Evolutionary conservation across 441 rosid genomes (phyloP), one percentile per base, ranked within the genome.

Genomic region (Cnidoscolus chayamansa): DNA sequence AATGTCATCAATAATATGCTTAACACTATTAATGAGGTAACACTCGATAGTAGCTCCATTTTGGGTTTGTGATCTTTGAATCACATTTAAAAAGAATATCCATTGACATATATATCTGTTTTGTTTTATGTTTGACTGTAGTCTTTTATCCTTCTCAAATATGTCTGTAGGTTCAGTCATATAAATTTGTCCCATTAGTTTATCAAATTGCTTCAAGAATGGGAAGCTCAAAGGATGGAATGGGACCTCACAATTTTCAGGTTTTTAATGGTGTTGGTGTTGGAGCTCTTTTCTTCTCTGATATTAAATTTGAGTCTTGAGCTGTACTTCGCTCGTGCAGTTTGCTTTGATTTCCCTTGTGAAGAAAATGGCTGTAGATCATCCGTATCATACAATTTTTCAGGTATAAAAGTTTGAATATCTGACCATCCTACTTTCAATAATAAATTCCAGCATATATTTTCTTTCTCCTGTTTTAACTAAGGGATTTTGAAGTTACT

Each of bases 201-300:
- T 95, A 95, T 81, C 99, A 95, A 85, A 93, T 95, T 86, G 99
- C 99, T 77, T 95, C 99, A 74, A 85, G 99, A 86, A 82, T 95
- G 90, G 98, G 99, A 64, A 77, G 89, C 85, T 77, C 93, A 70
- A 94, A 84, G 82, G 98, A 90, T 81, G 86, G 83, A 70, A 74
- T 47, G 47, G 96, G 88, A 65, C 89, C 89, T 73, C 89, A 81
- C 76, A 84, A 71, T 80, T 93, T 95, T 88, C 99, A 95, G 96
- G 99, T 95, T 81, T 50, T 67, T 32, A 25, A 74, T 63, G 65
- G 61, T 47, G 9, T 4, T 65, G n/a, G 3, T 37, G 50, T 50
- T 55, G 13, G 53, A 10, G 32, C 25, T 13, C 31, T 61, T 11
- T 66, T 32, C 4, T 31, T 15, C 19, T 50, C 32, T 58, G 19